Conservation (phyloP, 1,139 yeast species). For the Tardiomyces digboiensis region DNA sequence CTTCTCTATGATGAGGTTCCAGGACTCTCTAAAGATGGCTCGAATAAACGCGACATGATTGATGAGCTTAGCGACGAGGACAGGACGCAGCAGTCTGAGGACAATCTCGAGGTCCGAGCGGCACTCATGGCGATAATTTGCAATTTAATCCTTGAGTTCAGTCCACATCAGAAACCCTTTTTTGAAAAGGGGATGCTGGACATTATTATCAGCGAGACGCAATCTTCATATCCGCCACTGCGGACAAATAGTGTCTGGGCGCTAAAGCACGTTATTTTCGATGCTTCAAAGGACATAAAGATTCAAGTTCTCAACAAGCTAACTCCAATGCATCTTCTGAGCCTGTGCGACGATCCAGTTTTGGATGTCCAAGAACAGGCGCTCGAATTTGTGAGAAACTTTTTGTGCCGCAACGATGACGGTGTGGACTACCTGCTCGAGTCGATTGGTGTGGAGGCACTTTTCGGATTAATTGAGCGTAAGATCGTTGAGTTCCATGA, state of each 20-base stretch:
- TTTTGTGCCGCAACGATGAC: constrained; percentile 55
- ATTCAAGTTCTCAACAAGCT: constrained; percentile 31
- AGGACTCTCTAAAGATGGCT: constrained; percentile 1
- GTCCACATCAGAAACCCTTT: constrained; percentile 54
- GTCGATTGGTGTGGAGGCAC: constrained; percentile 24
- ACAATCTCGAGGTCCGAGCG: constrained; percentile 41
- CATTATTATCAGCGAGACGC: constrained; percentile 32
- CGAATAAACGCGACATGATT: constrained; percentile 1
- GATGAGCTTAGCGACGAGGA: constrained; percentile 2
- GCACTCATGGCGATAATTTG: constrained; percentile 63
- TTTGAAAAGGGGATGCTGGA: constrained; percentile 47
- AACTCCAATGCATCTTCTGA: constrained; percentile 42
- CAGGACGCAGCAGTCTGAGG: constrained; percentile 4
- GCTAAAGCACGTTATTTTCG: constrained; percentile 43
- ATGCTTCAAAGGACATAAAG: constrained; percentile 27
- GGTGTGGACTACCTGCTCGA: constrained; percentile 36
- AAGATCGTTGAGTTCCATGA: constrained; percentile 13
- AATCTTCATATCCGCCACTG: constrained; percentile 26
- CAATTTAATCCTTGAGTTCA: constrained; percentile 71
- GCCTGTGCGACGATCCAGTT: constrained; percentile 38
- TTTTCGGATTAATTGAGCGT: constrained; percentile 18
- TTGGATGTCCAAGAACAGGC: constrained; percentile 54
- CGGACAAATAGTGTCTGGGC: constrained; percentile 46
- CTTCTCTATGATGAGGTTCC: constrained; percentile 24
- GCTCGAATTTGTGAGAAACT: constrained; percentile 65